phyloP scores from a whole-genome alignment of 192 early-diverging fungal species.

The Podila verticillata region DNA sequence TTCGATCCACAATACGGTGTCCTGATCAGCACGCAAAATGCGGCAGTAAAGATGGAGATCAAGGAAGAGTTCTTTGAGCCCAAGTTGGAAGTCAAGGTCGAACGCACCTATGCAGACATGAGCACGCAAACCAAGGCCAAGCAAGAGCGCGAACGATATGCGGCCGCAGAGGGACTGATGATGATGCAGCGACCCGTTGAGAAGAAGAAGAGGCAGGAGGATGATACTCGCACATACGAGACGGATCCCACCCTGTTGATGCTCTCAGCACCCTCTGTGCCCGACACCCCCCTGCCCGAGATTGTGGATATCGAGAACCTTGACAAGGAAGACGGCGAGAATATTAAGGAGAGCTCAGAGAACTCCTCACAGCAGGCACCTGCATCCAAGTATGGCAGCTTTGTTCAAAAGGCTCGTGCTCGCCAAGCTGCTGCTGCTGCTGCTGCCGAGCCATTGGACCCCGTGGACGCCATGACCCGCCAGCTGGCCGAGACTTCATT shows the following conservation, averaged over 20 bases:
- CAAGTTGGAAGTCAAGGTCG: constrained; percentile 22
- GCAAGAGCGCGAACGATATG: constrained; percentile 10
- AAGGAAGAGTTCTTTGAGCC: constrained; percentile 34
- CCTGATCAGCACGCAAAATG: constrained; percentile 6
- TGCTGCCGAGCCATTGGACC: constrained; percentile 34
- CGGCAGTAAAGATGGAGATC: constrained; percentile 13
- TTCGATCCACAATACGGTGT: background rate
- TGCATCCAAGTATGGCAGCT: constrained; percentile 19
- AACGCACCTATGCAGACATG: constrained; percentile 41
- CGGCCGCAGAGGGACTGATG: constrained; percentile 27
- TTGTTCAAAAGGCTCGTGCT: constrained; percentile 29
- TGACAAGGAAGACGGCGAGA: background rate
- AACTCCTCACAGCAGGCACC: background rate
- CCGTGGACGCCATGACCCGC: constrained; percentile 42
- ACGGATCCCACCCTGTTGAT: constrained; percentile 24
- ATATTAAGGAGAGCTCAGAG: background rate
- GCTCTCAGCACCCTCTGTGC: constrained; percentile 31
- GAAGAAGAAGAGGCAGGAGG: constrained; percentile 11
- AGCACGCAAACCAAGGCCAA: constrained; percentile 46
- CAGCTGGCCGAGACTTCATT: constrained; percentile 30
- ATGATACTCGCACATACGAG: background rate
- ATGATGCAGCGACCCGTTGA: constrained; percentile 11
- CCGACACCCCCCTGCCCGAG: constrained; percentile 25
- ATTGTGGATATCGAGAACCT: constrained; percentile 5
- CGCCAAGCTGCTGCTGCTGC: constrained; percentile 39